These are phyloP conservation scores for Eucalyptus guilfoylei DNA, from an alignment of 345 rosid species.

Conservation along the genomic window DNA sequence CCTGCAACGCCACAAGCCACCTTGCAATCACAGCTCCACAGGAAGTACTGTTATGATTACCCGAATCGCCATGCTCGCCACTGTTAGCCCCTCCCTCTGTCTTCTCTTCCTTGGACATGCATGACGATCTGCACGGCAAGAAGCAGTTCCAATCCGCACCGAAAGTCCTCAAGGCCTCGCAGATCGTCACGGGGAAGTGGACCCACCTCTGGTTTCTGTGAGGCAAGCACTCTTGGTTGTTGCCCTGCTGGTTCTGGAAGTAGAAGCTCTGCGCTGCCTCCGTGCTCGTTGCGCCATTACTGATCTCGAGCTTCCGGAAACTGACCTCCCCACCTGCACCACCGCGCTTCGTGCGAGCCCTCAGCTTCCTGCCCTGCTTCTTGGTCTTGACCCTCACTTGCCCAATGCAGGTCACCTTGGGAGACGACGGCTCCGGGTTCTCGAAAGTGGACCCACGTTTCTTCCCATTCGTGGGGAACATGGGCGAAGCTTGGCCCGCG, in stretches of 20 bases:
- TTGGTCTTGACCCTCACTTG: slow-evolving; percentile 97
- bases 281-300: neutral
- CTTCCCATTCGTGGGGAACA: slow-evolving; percentile 55
- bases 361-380: slow-evolving; percentile 71
- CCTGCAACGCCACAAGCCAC: slow-evolving; percentile 80
- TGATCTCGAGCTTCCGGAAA: slow-evolving; percentile 42
- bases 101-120: slow-evolving; percentile 32
- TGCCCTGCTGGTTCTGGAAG: slow-evolving; percentile 3
- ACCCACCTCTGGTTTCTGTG: slow-evolving; percentile 73
- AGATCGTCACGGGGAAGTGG: slow-evolving; percentile 69
- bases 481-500: slow-evolving; percentile 64
- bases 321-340: slow-evolving; percentile 53
- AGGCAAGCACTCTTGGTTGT: slow-evolving; percentile 22
- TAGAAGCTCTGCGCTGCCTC: neutral
- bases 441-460: slow-evolving; percentile 61
- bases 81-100: neutral
- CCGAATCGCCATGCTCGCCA: neutral
- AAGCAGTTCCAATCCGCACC: slow-evolving; percentile 88
- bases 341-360: slow-evolving; percentile 52
- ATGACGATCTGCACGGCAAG: slow-evolving; percentile 73
- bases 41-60: slow-evolving; percentile 3
- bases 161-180: slow-evolving; percentile 71
- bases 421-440: slow-evolving; percentile 84
- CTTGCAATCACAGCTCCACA: slow-evolving; percentile 70
- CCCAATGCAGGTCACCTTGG: slow-evolving; percentile 96